Evolutionary conservation across 768 basidiomycete species (phyloP).

Genomic region (Kwoniella botswanensis): DNA sequence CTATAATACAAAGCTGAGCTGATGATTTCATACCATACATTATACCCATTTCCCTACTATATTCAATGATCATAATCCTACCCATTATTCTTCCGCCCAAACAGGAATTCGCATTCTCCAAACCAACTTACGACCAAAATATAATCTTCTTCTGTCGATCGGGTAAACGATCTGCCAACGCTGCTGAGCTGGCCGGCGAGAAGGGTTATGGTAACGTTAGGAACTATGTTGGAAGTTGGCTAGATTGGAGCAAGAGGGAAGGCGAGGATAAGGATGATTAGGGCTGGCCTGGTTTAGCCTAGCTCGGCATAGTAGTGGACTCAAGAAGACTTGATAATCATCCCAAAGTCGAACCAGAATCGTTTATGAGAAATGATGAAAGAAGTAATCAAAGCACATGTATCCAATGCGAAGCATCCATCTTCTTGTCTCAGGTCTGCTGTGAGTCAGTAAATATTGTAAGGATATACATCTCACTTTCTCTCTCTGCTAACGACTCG

Average conservation of each 20-base stretch:
- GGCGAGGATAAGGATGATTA: conserved; percentile 38
- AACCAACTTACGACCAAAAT: conserved; percentile 65
- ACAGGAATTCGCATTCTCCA: conserved; percentile 56
- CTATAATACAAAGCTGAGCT: too few species aligned
- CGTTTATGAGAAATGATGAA: too few species aligned
- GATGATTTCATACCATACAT: too few species aligned
- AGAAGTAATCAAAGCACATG: too few species aligned
- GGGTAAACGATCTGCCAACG: conserved; percentile 79
- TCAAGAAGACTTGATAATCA: too few species aligned
- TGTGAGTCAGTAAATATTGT: not conserved
- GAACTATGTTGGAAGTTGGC: conserved; percentile 87
- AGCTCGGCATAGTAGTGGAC: too few species aligned
- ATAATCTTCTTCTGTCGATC: conserved; percentile 90
- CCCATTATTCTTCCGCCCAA: conserved; percentile 69
- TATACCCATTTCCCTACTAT: too few species aligned
- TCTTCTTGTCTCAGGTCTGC: too few species aligned
- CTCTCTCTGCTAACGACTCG: not conserved
- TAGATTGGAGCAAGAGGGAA: conserved; percentile 74
- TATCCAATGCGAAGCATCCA: not conserved
- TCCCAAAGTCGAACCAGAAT: too few species aligned
- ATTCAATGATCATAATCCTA: conserved; percentile 4
- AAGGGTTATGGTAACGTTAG: conserved; percentile 75
- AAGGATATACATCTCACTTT: conserved; percentile 11
- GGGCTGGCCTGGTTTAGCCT: too few species aligned
- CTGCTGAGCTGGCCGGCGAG: conserved; percentile 77